Base-by-base conservation (phyloP, 2,329 filamentous ascomycete genomes). In the Trichoderma sp. region DNA sequence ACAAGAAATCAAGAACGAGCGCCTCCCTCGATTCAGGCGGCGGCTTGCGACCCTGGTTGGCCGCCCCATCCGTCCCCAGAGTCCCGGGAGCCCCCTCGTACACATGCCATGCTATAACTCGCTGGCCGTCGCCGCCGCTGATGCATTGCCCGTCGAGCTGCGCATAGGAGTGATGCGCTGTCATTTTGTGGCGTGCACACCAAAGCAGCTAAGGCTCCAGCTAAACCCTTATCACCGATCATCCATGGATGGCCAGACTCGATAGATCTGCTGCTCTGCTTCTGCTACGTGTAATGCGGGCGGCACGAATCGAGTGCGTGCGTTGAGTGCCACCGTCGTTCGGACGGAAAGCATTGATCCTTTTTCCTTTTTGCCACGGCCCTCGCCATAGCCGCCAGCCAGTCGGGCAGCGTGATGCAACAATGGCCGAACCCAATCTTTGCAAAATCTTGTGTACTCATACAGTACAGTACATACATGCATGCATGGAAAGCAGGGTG, bases 141-240 rank as follows among this genome's bases (percentile, higher is more conserved):
- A 65, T 66, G 61, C 61, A 72, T 51, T 47, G 67, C 71, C 58
- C 24, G 47, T 60, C 61, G 43, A 71, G 51, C 18, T 53, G 69
- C 69, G 71, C 60, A 72, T 56, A 66, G 61, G 71, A 53, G 61
- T 51, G 71, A 72, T 72, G 71, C 71, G 71, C 65, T 72, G 71
- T 72, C 71, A 72, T 66, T 67, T 65, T 70, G 71, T 72, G 71
- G 71, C 71, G 71, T 70, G 60, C 66, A 26, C 67, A 63, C 71
- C 67, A 66, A 43, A 70, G 65, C 56, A 57, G 36, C 61, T 56
- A 63, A 66, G 60, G 14, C 43, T 53, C 67, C 57, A 62, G 28
- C 67, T 62, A 70, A 53, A 24, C 56, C 71, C 39, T 71, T 71
- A 71, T 71, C 60, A 68, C 71, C 71, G 64, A 72, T 36, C 47